phyloP scores from a whole-genome alignment of 2,329 filamentous ascomycete species.

The Cladorrhinum sp. region DNA sequence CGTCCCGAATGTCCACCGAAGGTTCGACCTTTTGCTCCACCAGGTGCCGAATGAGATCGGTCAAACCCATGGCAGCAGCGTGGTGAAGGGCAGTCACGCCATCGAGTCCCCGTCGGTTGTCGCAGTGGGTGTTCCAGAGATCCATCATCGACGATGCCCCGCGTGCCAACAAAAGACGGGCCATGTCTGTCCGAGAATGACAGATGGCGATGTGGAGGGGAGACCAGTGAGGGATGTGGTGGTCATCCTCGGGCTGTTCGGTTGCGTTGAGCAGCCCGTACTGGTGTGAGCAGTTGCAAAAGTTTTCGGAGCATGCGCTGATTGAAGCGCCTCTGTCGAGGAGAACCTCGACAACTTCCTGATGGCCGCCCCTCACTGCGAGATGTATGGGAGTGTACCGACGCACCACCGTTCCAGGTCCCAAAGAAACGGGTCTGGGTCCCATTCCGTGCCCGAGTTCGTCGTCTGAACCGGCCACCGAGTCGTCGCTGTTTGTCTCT shows the following conservation, averaged over 20 bases:
- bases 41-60: constrained; percentile 23
- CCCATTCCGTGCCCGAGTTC: constrained; percentile 7
- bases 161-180: constrained; percentile 27
- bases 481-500: constrained; percentile 12
- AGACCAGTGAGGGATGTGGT: constrained; percentile 17
- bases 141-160: constrained; percentile 26
- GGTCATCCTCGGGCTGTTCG: constrained; percentile 16
- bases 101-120: background rate
- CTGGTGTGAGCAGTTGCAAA: constrained; percentile 26
- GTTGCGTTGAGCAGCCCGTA: constrained; percentile 23
- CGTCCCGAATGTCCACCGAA: constrained; percentile 25
- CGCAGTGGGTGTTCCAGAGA: background rate
- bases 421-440: background rate
- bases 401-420: background rate
- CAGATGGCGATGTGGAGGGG: constrained; percentile 31
- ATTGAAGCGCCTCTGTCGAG: constrained; percentile 26
- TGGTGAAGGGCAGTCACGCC: constrained; percentile 29
- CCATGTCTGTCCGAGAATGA: constrained; percentile 23
- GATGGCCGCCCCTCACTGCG: constrained; percentile 27
- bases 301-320: constrained; percentile 14
- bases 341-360: constrained; percentile 23
- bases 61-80: constrained; percentile 27
- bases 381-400: constrained; percentile 28
- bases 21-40: constrained; percentile 21
- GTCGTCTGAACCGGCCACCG: constrained; percentile 11